Evolutionary conservation across 495 filamentous ascomycete genomes (phyloP), one percentile per base, ranked within the genome.

Genomic region (Penicillium canescens): DNA sequence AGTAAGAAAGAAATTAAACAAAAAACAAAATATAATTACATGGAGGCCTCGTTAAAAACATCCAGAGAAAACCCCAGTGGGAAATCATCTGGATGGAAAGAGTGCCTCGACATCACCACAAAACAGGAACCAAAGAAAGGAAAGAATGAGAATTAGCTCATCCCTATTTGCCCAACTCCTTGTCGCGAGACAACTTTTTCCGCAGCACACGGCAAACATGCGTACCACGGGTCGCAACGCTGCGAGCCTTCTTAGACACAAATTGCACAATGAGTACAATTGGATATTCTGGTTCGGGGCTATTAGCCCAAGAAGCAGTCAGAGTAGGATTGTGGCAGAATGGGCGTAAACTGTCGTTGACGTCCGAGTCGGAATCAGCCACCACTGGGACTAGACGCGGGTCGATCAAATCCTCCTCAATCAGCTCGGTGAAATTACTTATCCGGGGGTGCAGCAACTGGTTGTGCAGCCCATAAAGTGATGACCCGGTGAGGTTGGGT

Each of bases 31-130:
- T 7, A 21, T 18, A 8, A 21, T 31, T 46, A 42, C 5, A 35
- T 34, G 24, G 47, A 21, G 47, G 47, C 38, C 47, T 50, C 47
- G 24, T 35, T 42, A 42, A 50, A 50, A 50, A 36, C 47, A 50
- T 24, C 48, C 16, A 18, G 28, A 31, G 16, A 24, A 4, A 42
- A 50, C 24, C 48, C 39, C 39, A 23, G 0, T 35, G 48, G 38
- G 39, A 18, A 36, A 51, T 35, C 48, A 6, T 38, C 18, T 28
- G 42, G 18, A 16, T 50, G 28, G 28, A 35, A 51, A 51, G 31
- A 51, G 40, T 43, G 10, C 39, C 40, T 41, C 37, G 13, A 26
- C 8, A 16, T 12, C 28, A 34, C 26, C 37, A 51, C 28, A 51
- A 14, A 26, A 7, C 24, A 26, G 24, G 7, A 7, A 4, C 24